Percentiles rank a stretch among this genome's conserved stretches.
These are phyloP conservation scores for Schizopora paradoxa DNA, from an alignment of 1,284 basidiomycete genomes.

Conservation along the genomic window DNA sequence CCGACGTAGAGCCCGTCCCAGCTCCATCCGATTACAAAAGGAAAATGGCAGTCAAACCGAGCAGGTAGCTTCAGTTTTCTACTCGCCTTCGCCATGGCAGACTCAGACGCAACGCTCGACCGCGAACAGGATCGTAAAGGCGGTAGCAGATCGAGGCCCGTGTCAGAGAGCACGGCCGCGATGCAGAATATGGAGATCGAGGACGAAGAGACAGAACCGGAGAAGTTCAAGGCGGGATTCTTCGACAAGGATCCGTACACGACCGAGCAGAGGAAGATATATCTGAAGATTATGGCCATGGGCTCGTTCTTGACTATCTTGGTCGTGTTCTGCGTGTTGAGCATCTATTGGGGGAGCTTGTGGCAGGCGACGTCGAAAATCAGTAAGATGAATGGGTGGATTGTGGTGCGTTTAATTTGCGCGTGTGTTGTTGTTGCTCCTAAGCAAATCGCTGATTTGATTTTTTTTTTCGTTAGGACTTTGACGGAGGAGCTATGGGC, in stretches of 20 bases:
- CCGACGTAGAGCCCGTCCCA: too few relatives aligned
- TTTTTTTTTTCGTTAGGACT: slow-evolving; percentile 12
- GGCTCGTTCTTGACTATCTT: slow-evolving; percentile 9
- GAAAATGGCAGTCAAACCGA: too few relatives aligned
- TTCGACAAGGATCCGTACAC: slow-evolving; percentile 10
- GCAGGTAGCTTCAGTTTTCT: too few relatives aligned
- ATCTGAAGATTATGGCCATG: slow-evolving; percentile 1
- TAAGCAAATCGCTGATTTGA: slow-evolving; percentile 26
- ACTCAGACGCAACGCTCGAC: too few relatives aligned
- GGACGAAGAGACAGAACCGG: too few relatives aligned
- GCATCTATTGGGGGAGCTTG: slow-evolving; percentile 46
- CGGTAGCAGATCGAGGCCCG: too few relatives aligned
- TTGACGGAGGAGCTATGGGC: slow-evolving; percentile 37
- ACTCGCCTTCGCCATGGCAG: too few relatives aligned
- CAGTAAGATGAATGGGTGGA: slow-evolving; percentile 31
- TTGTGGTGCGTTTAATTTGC: slow-evolving; percentile 10
- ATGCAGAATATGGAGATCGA: too few relatives aligned
- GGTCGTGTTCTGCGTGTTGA: slow-evolving; percentile 36
- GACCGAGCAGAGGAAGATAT: slow-evolving; percentile 3
- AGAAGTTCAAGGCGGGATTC: slow-evolving; percentile 9
- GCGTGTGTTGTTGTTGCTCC: slow-evolving; percentile 33
- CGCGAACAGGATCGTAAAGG: too few relatives aligned
- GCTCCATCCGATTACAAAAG: too few relatives aligned
- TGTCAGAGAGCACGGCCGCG: too few relatives aligned
- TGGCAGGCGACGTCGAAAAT: too few relatives aligned